Base-by-base conservation (phyloP, 2,329 filamentous ascomycete species). In the Xylariaceae sp. region DNA sequence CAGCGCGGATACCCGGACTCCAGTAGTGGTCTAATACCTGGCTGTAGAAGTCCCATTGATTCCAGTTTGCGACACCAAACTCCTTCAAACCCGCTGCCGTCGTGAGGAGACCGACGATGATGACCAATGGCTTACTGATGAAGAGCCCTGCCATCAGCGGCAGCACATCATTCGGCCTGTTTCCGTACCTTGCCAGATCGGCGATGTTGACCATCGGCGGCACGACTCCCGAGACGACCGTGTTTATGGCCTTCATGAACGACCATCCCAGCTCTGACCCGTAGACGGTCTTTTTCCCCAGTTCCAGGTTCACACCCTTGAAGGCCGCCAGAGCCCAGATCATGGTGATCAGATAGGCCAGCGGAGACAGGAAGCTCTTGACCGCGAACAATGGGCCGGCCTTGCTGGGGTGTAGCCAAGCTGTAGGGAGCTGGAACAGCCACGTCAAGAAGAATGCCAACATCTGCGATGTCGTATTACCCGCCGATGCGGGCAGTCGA, bases 401-500 rank as follows among this genome's bases (percentile, higher is more conserved):
- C 24, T 66, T 67, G 35, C 71, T 72, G 4, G 72, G 71, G 37
- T 73, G 71, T 49, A 75, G 71, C 44, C 70, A 64, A 35, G 75
- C 55, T 48, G 53, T 36, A 47, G 62, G 75, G 12, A 79, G 58
- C 48, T 77, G 74, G 1, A 75, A 54, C 0, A 73, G 57, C 73
- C 74, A 78, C 57, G 76, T 79, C 16, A 79, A 51, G 53, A 79
- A 72, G 51, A 77, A 78, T 11, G 67, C 66, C 12, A 75, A 51
- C 64, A 78, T 67, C 12, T 69, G 69, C 42, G 72, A 67, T 2
- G 71, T 72, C 3, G 67, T 68, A 33, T 75, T 74, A 15, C 72
- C 73, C 19, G 73, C 66, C 9, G 55, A 59, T 3, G 57, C 61
- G 0, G 71, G 69, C 1, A 77, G 66, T 12, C 64, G 61, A 48